Conservation (phyloP, 1,139 yeast species). For the Wickerhamomyces sp. region DNA sequence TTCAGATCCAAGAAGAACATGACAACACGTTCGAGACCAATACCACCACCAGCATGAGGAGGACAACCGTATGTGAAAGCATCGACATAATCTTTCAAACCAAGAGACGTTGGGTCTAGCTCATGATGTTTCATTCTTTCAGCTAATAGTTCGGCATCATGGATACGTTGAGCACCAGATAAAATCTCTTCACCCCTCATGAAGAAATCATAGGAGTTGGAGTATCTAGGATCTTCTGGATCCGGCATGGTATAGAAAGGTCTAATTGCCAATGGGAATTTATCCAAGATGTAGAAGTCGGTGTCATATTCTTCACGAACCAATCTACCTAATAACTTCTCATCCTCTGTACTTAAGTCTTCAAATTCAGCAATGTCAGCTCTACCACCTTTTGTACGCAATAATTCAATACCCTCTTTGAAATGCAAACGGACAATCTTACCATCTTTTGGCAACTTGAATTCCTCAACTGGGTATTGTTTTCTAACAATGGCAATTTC, state of each 20-base stretch:
- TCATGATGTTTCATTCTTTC: conserved; percentile 82
- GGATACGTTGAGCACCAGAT: conserved; percentile 99
- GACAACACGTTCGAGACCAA: conserved; percentile 96
- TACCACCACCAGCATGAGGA: conserved; percentile 99
- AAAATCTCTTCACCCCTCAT: conserved; percentile 99
- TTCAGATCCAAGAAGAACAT: conserved; percentile 96
- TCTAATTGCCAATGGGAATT: conserved; percentile 93
- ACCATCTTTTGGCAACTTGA: conserved; percentile 82
- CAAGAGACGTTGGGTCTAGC: conserved; percentile 74
- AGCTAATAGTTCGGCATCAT: conserved; percentile 77
- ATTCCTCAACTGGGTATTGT: conserved; percentile 97
- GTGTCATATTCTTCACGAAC: conserved; percentile 94
- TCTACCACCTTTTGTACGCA: conserved; percentile 75
- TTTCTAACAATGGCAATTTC: conserved; percentile 89
- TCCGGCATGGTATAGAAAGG: conserved; percentile 99
- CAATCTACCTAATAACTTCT: conserved; percentile 83
- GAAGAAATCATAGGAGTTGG: conserved; percentile 96
- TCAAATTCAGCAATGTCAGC: conserved; percentile 81
- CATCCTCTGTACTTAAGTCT: conserved; percentile 91
- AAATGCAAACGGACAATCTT: conserved; percentile 88
- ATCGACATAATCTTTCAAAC: conserved; percentile 84
- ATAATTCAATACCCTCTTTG: conserved; percentile 85
- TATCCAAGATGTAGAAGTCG: conserved; percentile 95
- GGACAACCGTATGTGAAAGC: conserved; percentile 94
- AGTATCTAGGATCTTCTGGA: conserved; percentile 82